These are phyloP conservation scores for Collariella sp. DNA, from an alignment of 495 filamentous ascomycete species.

Conservation along the genomic window DNA sequence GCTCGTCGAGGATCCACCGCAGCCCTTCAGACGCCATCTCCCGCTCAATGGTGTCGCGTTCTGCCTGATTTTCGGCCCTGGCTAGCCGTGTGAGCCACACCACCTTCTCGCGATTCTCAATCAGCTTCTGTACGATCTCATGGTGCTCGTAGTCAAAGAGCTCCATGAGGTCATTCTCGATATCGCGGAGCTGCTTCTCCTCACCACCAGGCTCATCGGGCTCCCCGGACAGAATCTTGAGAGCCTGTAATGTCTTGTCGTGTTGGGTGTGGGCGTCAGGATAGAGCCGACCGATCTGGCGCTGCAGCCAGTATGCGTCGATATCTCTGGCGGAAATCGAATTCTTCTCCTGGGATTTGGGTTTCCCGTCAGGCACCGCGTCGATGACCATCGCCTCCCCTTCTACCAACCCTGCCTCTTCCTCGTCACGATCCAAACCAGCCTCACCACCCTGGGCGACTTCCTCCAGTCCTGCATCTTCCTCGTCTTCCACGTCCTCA, in stretches of 20 bases:
- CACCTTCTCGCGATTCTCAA: slow-evolving; percentile 82
- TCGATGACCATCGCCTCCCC: slow-evolving; percentile 78
- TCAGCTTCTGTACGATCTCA: slow-evolving; percentile 85
- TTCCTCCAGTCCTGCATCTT: slow-evolving; percentile 51
- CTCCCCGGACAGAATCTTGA: slow-evolving; percentile 69
- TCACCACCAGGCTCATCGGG: slow-evolving; percentile 63
- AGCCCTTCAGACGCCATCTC: slow-evolving; percentile 88
- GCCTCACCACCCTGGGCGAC: slow-evolving; percentile 45
- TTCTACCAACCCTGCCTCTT: slow-evolving; percentile 40
- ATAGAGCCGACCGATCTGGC: slow-evolving; percentile 81
- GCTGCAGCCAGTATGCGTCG: slow-evolving; percentile 94
- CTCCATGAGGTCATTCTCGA: slow-evolving; percentile 97
- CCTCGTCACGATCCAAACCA: slow-evolving; percentile 45
- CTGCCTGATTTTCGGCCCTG: slow-evolving; percentile 69
- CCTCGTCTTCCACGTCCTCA: slow-evolving; percentile 55
- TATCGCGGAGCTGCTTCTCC: slow-evolving; percentile 75
- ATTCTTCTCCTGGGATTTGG: slow-evolving; percentile 46
- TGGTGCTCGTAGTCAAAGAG: slow-evolving; percentile 96
- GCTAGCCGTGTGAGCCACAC: slow-evolving; percentile 93
- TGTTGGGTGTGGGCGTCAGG: slow-evolving; percentile 85
- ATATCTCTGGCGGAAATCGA: slow-evolving; percentile 75
- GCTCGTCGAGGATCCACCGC: slow-evolving; percentile 77
- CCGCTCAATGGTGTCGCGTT: slow-evolving; percentile 68
- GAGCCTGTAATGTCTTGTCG: slow-evolving; percentile 71
- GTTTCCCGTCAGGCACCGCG: slow-evolving; percentile 38